phyloP scores from a whole-genome alignment of 768 basidiomycete species.

The Auriscalpium vulgare region DNA sequence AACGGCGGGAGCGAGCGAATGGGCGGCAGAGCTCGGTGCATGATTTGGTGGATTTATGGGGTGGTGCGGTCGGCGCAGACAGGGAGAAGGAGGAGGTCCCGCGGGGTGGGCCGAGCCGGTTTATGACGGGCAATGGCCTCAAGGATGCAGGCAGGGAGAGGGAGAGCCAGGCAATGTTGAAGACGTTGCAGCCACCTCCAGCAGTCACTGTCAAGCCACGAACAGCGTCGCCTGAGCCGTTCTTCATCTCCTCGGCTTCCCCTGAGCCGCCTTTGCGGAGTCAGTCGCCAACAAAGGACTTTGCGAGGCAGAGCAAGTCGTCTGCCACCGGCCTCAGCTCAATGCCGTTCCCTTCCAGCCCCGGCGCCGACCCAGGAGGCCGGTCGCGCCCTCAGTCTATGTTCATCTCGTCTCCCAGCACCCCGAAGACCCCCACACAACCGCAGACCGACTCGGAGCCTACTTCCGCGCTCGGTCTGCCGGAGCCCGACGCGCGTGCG shows the following conservation, averaged over 20 bases:
- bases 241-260: constrained; percentile 4
- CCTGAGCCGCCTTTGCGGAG: constrained; percentile 1
- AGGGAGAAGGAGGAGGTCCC: constrained; percentile 31
- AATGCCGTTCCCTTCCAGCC: not conserved
- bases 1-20: constrained; percentile 31
- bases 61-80: constrained; percentile 36
- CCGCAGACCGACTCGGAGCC: not conserved
- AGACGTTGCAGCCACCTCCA: not conserved
- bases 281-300: not conserved
- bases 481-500: constrained; percentile 38
- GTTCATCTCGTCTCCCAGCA: constrained; percentile 52
- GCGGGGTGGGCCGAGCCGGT: not conserved
- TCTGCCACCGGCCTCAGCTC: constrained; percentile 8
- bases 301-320: constrained; percentile 8
- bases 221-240: constrained; percentile 9
- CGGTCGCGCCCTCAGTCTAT: constrained; percentile 70
- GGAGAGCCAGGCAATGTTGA: not conserved
- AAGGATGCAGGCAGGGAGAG: not conserved
- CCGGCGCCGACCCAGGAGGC: not conserved
- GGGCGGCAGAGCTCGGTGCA: constrained; percentile 77
- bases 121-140: not conserved
- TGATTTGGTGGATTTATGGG: constrained; percentile 74
- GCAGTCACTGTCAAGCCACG: not conserved
- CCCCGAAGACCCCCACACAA: constrained; percentile 34
- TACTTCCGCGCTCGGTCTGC: constrained; percentile 26